These are phyloP conservation scores for Aegle marmelos DNA, from an alignment of 345 rosid genomes.

Conservation along the genomic window DNA sequence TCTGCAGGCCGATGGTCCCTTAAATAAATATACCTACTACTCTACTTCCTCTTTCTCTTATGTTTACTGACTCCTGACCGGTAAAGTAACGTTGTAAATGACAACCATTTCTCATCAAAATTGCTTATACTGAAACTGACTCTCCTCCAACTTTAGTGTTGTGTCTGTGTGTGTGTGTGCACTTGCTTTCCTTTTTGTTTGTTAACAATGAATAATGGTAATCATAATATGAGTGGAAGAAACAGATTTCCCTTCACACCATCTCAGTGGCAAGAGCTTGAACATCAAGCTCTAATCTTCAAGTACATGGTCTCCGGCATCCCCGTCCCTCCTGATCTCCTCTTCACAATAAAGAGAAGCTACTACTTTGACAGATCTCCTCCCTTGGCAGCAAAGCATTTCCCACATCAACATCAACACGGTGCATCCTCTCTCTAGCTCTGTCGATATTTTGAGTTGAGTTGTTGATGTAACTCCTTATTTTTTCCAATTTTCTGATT, in stretches of 20 bases:
- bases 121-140: not conserved
- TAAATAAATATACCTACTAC: constrained; percentile 61
- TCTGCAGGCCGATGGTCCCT: constrained; percentile 69
- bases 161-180: not conserved
- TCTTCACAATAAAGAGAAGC: constrained; percentile 63
- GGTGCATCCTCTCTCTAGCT: constrained; percentile 23
- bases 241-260: constrained; percentile 71
- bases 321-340: constrained; percentile 82
- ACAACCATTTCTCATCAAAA: too few relatives aligned
- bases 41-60: constrained; percentile 6
- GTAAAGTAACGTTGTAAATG: too few relatives aligned
- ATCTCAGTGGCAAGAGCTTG: constrained; percentile 90
- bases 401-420: constrained; percentile 51
- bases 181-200: not conserved
- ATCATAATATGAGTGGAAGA: constrained; percentile 20
- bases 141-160: not conserved
- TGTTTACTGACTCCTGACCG: too few relatives aligned
- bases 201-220: constrained; percentile 1
- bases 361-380: constrained; percentile 41
- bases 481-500: not conserved
- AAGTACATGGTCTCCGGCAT: constrained; percentile 75
- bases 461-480: too few relatives aligned
- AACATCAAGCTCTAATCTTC: constrained; percentile 79
- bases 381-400: constrained; percentile 43
- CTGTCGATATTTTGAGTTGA: not conserved